phyloP scores from a whole-genome alignment of 768 basidiomycete species.

The Collybia sordida region DNA sequence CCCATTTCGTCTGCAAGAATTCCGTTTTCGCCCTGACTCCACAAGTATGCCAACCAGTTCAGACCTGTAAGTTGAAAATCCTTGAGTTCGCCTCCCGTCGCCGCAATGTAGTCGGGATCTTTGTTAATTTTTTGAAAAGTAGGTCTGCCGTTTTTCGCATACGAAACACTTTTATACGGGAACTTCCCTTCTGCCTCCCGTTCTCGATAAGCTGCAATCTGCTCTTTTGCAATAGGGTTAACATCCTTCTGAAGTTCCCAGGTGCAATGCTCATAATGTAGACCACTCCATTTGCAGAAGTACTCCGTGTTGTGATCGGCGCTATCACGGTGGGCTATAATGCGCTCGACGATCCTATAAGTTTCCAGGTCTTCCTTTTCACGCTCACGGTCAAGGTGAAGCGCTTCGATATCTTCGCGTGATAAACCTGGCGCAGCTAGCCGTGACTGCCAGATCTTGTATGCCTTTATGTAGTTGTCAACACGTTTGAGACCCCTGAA shows the following conservation, averaged over 20 bases:
- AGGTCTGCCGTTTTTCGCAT: slow-evolving; percentile 69
- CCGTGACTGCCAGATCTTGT: slow-evolving; percentile 70
- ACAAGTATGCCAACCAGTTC: slow-evolving; percentile 98
- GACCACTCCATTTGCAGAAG: slow-evolving; percentile 95
- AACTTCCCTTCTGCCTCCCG: slow-evolving; percentile 79
- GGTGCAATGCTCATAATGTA: slow-evolving; percentile 93
- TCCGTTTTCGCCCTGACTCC: slow-evolving; percentile 94
- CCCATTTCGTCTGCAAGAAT: slow-evolving; percentile 99
- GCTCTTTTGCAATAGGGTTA: slow-evolving; percentile 69
- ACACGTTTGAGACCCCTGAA: slow-evolving; percentile 96
- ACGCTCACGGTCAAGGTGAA: slow-evolving; percentile 88
- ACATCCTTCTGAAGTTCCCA: slow-evolving; percentile 91
- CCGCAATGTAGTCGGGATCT: slow-evolving; percentile 82
- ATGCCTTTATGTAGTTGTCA: slow-evolving; percentile 97
- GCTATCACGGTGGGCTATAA: slow-evolving; percentile 76
- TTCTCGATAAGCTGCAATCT: slow-evolving; percentile 76
- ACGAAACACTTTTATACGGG: slow-evolving; percentile 79
- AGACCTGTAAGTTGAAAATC: slow-evolving; percentile 98
- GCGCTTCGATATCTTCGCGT: slow-evolving; percentile 86
- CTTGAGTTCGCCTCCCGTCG: slow-evolving; percentile 84
- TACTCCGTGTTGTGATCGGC: slow-evolving; percentile 68
- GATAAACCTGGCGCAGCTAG: slow-evolving; percentile 65
- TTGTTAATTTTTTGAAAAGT: slow-evolving; percentile 78
- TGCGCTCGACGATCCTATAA: slow-evolving; percentile 88
- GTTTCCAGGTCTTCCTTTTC: slow-evolving; percentile 89